A percentile compares a stretch with the other conserved stretches of the same genome.
Conservation (phyloP, 495 filamentous ascomycete genomes). For the Bacidia rubella region DNA sequence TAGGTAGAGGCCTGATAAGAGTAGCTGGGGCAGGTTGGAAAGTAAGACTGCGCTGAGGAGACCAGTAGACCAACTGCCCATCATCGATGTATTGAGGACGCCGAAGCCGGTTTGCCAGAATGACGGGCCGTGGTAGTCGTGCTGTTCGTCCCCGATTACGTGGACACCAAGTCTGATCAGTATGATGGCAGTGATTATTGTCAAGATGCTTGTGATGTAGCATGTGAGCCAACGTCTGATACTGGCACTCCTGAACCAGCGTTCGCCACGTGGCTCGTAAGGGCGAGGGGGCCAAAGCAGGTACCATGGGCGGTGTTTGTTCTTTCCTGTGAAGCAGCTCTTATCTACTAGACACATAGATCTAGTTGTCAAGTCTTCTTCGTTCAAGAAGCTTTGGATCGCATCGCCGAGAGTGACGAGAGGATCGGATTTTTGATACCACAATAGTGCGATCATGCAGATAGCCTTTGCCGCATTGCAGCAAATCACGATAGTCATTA, state of each 20-base stretch:
- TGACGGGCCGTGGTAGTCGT: conserved; percentile 4
- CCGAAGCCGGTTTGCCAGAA: background rate
- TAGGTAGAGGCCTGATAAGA: conserved; percentile 31
- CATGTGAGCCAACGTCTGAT: conserved; percentile 11
- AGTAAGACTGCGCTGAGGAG: conserved; percentile 5
- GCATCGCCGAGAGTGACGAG: conserved; percentile 16
- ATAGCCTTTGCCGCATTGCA: conserved; percentile 27
- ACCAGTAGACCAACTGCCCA: background rate
- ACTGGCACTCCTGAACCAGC: conserved; percentile 11
- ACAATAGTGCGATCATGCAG: conserved; percentile 19
- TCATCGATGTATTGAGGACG: background rate
- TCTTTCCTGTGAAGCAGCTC: background rate
- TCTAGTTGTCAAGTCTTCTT: background rate
- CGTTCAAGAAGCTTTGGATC: conserved; percentile 8
- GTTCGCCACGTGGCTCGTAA: background rate
- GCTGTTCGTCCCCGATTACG: background rate
- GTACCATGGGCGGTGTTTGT: conserved; percentile 18
- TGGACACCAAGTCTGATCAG: background rate
- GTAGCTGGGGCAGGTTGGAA: conserved; percentile 31
- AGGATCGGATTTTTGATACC: conserved; percentile 5
- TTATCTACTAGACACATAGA: conserved; percentile 3
- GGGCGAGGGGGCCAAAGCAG: conserved; percentile 12
- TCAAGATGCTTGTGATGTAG: conserved; percentile 10
- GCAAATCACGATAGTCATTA: conserved; percentile 27
- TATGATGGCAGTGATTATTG: background rate